A percentile compares a stretch with the other conserved stretches of the same genome.
Conservation (phyloP, 2,329 filamentous ascomycete species). For the Fusarium sp. region DNA sequence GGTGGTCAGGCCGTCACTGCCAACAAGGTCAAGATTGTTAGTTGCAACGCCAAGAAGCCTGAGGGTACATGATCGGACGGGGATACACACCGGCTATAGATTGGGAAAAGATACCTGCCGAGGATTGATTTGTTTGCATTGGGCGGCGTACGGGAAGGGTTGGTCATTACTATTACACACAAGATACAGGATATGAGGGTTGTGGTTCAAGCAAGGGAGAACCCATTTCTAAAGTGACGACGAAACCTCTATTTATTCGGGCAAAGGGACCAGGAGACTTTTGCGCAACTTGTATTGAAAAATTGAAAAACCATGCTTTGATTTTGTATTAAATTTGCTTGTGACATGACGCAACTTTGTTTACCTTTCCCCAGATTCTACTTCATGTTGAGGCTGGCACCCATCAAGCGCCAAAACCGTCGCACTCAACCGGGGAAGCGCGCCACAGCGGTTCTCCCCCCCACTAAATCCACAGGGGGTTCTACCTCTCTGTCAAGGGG, state of each 20-base stretch:
- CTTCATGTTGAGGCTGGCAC: constrained; percentile 8
- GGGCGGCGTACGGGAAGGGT: constrained; percentile 37
- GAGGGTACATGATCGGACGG: constrained; percentile 45
- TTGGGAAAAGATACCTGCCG: constrained; percentile 28
- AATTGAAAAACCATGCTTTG: constrained; percentile 16
- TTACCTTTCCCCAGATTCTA: constrained; percentile 34
- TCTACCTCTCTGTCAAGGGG: constrained; percentile 13
- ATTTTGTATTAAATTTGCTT: neutral
- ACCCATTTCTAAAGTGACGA: neutral
- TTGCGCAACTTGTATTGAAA: neutral
- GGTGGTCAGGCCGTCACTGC: constrained; percentile 74
- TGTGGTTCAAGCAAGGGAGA: neutral
- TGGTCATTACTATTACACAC: constrained; percentile 2
- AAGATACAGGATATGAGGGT: constrained; percentile 11
- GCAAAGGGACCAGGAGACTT: neutral
- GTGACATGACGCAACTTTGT: neutral
- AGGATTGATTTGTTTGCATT: constrained; percentile 37
- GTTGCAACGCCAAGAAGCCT: constrained; percentile 85
- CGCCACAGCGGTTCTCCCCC: constrained; percentile 14
- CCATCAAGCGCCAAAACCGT: neutral
- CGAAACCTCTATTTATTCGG: neutral
- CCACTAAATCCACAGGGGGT: constrained; percentile 30
- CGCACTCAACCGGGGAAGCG: constrained; percentile 1
- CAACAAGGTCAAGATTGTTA: constrained; percentile 98
- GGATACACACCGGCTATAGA: constrained; percentile 19